phyloP scores from a whole-genome alignment of 176 grass and related monocot species.

The Carex myosuroides region DNA sequence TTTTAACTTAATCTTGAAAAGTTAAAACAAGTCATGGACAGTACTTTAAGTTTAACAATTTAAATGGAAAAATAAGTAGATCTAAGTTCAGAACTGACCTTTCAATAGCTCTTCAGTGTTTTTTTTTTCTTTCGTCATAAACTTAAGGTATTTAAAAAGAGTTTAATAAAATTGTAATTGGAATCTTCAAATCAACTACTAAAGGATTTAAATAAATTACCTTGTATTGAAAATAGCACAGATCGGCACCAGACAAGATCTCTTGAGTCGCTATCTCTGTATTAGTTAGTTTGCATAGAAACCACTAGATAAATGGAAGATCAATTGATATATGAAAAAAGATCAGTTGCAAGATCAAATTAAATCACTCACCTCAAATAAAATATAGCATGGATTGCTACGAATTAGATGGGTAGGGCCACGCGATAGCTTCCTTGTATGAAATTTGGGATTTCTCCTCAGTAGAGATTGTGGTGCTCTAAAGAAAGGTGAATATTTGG shows the following conservation, averaged over 20 bases:
- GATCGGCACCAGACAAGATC: neutral
- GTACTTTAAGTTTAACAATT: neutral
- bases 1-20: neutral
- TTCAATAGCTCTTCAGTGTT: neutral
- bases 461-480: neutral
- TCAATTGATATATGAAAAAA: neutral
- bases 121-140: neutral
- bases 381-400: neutral
- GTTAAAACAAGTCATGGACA: neutral
- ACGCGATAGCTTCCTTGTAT: neutral
- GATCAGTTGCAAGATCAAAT: neutral
- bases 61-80: neutral
- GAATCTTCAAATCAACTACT: neutral
- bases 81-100: neutral
- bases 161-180: neutral
- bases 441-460: neutral
- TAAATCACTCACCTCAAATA: neutral
- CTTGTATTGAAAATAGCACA: neutral
- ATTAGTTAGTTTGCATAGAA: neutral
- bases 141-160: neutral
- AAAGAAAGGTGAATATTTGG: neutral
- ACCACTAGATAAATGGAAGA: neutral
- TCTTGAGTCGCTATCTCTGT: neutral
- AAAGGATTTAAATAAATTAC: slow-evolving; percentile 6
- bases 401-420: neutral